Evolutionary conservation across 2,329 filamentous ascomycete species (phyloP).

Genomic region (Aspergillus ustus): DNA sequence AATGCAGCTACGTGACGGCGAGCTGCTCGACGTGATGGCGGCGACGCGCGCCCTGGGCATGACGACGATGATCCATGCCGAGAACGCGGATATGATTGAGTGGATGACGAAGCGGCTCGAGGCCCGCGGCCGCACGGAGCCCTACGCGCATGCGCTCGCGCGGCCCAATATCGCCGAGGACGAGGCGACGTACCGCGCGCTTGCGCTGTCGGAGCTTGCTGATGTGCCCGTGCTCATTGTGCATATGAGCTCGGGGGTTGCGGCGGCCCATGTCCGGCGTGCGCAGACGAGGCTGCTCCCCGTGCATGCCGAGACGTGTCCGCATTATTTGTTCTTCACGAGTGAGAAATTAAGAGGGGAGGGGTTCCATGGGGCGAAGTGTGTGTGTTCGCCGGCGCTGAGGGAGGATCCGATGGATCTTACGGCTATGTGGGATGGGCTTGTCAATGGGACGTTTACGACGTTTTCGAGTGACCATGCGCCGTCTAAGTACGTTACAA

Average conservation of each 20-base stretch:
- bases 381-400: constrained; percentile 58
- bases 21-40: constrained; percentile 51
- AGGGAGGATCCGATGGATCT: constrained; percentile 54
- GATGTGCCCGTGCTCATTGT: constrained; percentile 59
- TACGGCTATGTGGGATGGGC: constrained; percentile 56
- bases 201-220: constrained; percentile 55
- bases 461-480: constrained; percentile 57
- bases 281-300: constrained; percentile 58
- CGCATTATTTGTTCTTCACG: constrained; percentile 61
- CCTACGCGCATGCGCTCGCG: constrained; percentile 49
- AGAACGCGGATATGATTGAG: constrained; percentile 50
- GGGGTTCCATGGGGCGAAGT: constrained; percentile 55
- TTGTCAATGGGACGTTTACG: constrained; percentile 60
- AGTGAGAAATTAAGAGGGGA: constrained; percentile 51
- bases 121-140: constrained; percentile 38
- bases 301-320: constrained; percentile 62
- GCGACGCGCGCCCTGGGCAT: constrained; percentile 45
- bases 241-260: constrained; percentile 55
- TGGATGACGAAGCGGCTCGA: constrained; percentile 42
- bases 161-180: constrained; percentile 48
- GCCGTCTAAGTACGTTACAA: constrained; percentile 35
- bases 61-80: constrained; percentile 54
- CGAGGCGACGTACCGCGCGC: constrained; percentile 55
- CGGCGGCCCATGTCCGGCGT: constrained; percentile 54
- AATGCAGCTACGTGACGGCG: constrained; percentile 45